Evolutionary conservation across 1,139 yeast genomes (phyloP).

Genomic region (Suhomyces bolitotheri): DNA sequence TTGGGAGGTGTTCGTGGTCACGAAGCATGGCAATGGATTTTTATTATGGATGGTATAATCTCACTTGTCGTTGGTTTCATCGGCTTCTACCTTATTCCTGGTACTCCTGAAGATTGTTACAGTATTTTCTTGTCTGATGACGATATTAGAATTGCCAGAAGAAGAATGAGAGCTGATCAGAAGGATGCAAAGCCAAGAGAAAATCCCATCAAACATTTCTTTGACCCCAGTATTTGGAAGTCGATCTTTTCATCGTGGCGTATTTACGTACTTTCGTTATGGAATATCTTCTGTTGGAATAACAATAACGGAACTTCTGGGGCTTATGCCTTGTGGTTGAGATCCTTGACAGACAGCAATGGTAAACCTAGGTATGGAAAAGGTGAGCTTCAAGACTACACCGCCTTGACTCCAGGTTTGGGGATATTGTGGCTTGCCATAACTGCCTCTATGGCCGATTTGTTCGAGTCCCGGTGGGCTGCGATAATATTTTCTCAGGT

Average conservation of each 20-base stretch:
- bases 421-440: slow-evolving; percentile 43
- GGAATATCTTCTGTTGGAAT: slow-evolving; percentile 67
- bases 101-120: slow-evolving; percentile 63
- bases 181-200: slow-evolving; percentile 33
- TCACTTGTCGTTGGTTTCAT: slow-evolving; percentile 60
- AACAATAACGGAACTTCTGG: slow-evolving; percentile 48
- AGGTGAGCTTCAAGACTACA: slow-evolving; percentile 41
- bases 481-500: slow-evolving; percentile 57
- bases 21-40: slow-evolving; percentile 74
- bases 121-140: slow-evolving; percentile 60
- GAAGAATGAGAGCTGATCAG: slow-evolving; percentile 50
- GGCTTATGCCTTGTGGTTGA: slow-evolving; percentile 53
- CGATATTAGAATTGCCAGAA: slow-evolving; percentile 62
- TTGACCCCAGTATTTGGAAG: slow-evolving; percentile 47
- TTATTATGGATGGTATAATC: slow-evolving; percentile 63
- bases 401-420: slow-evolving; percentile 47
- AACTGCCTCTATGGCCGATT: slow-evolving; percentile 47
- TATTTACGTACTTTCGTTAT: slow-evolving; percentile 48
- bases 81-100: slow-evolving; percentile 66
- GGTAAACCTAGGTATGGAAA: slow-evolving; percentile 30
- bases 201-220: slow-evolving; percentile 26
- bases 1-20: slow-evolving; percentile 52
- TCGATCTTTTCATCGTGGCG: slow-evolving; percentile 56
- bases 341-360: slow-evolving; percentile 29
- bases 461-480: slow-evolving; percentile 55